A percentile compares a stretch with the other conserved stretches of the same genome.
These are phyloP conservation scores for Blastobotrys attinorum DNA, from an alignment of 805 yeast species.

Conservation along the genomic window DNA sequence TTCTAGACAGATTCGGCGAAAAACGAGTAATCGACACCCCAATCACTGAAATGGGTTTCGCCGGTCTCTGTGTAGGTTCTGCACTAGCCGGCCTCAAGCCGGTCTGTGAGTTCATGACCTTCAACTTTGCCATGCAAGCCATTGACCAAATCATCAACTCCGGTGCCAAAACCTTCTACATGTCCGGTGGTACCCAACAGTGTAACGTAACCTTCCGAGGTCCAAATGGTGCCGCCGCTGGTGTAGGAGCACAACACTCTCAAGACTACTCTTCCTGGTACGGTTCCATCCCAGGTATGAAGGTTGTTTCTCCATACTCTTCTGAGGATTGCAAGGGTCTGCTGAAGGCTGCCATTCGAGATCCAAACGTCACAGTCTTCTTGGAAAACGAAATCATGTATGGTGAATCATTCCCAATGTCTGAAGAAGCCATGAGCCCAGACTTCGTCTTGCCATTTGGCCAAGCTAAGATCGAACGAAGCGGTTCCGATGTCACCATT, in stretches of 20 bases:
- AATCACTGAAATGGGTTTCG: conserved; percentile 98
- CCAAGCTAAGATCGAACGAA: conserved; percentile 90
- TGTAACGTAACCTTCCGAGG: conserved; percentile 98
- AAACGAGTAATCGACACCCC: conserved; percentile 93
- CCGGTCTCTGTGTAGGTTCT: conserved; percentile 92
- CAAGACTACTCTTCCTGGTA: conserved; percentile 98
- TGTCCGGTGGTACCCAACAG: conserved; percentile 98
- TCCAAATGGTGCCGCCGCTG: conserved; percentile 99
- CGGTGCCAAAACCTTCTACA: conserved; percentile 96
- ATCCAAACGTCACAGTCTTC: conserved; percentile 95
- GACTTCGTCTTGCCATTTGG: conserved; percentile 92
- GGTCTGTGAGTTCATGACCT: conserved; percentile 96
- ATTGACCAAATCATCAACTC: conserved; percentile 98
- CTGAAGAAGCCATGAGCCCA: conserved; percentile 80
- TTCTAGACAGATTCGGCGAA: conserved; percentile 91
- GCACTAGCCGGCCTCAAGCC: conserved; percentile 97
- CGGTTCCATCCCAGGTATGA: conserved; percentile 95
- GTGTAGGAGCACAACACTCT: conserved; percentile 99
- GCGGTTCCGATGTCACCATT: conserved; percentile 83
- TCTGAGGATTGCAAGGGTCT: conserved; percentile 96
- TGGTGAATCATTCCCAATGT: conserved; percentile 83
- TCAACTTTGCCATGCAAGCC: conserved; percentile 99
- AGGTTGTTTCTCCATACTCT: conserved; percentile 91
- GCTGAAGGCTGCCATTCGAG: conserved; percentile 93
- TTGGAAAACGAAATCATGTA: conserved; percentile 93